Base-by-base conservation (phyloP, 2,329 filamentous ascomycete species). In the Thermoascus crustaceus region DNA sequence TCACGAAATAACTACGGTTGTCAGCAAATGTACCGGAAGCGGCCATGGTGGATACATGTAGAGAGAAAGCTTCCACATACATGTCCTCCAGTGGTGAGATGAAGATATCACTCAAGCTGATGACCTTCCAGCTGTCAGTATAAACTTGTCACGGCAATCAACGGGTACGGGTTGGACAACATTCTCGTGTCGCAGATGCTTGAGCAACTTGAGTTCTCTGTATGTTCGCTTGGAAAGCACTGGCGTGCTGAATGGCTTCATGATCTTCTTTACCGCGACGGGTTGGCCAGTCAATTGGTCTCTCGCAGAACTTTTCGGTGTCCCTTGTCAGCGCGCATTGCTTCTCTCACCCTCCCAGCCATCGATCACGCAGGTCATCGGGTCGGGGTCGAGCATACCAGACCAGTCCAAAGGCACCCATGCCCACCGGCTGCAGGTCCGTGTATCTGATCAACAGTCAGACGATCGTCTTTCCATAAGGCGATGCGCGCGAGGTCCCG, bases 161-260 rank as follows among this genome's bases (percentile, higher is more conserved):
- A 22, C 10, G 20, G 26, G 10, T 19, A n/a, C 30, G 26, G 27
- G 34, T 26, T 20, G 40, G 60, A 71, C 44, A 64, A 94, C 89
- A 68, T 98, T 98, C 68, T 98, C 91, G 63, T 98, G 91, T 59
- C 81, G 81, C 42, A 98, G 30, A 59, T 98, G 91, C 72, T 96
- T 98, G 56, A 98, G 72, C 45, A 98, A 76, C 72, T 96, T 98
- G 59, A 98, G 71, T 66, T 98, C 91, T 57, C 91, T 81, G 64
- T 98, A 98, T 48, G 91, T 98, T 59, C 91, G 78, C 73, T 98
- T 98, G 40, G 91, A 91, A 31, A 98, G 74, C 40, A 98, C 91
- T 1, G 91, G 88, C n/a, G 91, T 98, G 73, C 88, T 95, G 68
- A 98, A 98, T 7, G 91, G 91, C 73, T 96, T 98, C 89, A 98